Base-by-base conservation (phyloP, 805 yeast genomes). In the Tetrapisispora arboricola region DNA sequence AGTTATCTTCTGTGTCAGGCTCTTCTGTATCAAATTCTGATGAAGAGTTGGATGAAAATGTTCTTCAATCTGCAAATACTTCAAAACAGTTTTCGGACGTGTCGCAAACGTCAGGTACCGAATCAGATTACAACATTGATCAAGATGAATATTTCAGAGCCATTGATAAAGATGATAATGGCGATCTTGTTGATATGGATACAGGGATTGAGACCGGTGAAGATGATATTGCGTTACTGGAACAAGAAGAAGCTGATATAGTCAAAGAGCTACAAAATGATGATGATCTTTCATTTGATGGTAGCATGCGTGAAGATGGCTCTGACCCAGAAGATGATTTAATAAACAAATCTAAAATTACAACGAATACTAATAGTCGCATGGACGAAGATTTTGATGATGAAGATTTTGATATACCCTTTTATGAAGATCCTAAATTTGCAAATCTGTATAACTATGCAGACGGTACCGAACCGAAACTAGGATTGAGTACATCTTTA, bases 361-460 rank as follows among this genome's bases (percentile, higher is more conserved):
- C n/a, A n/a, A n/a, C n/a, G 6, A 42, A 43, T 27, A 10, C 25
- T 15, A 42, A 40, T 12, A 38, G 44, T 25, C 57, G 42, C 47
- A 44, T 38, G 22, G 45, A 10, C 51, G 43, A 30, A 24, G 44
- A 56, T 17, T 55, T 57, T 8, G 54, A 55, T 7, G 58, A 58
- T 6, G 53, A 55, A 29, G 63, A 51, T 6, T 47, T 46, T 15
- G 58, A 55, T 22, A 57, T 65, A 39, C 70, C 71, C 2, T 66
- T 58, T 48, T 67, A 65, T 46, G 70, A 66, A 46, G 71, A 66
- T 48, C 62, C 67, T 1, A 60, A 58, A 44, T 58, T 60, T 46
- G 56, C 64, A 2, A 57, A 54, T 39, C 42, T 60, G 15, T 51
- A 59, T 37, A 59, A 57, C 40, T 58, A 58, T 40, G 50, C 51